Base-by-base conservation (phyloP, 2,329 filamentous ascomycete genomes). In the Colletotrichum paranaense region DNA sequence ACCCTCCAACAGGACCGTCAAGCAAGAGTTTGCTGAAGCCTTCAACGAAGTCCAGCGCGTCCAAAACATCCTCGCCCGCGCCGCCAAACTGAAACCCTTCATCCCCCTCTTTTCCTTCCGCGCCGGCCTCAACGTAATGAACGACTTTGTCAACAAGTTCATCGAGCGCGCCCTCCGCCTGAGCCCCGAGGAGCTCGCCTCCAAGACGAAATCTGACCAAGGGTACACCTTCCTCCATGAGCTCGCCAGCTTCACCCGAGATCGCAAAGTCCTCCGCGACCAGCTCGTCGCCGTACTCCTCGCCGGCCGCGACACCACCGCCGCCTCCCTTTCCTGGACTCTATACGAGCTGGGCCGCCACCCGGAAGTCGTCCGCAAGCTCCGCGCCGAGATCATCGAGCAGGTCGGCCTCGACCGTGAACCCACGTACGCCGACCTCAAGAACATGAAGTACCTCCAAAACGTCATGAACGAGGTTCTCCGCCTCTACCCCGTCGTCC, bases 151-250 rank as follows among this genome's bases (percentile, higher is more conserved):
- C 66, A 90, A 93, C 80, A 88, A 88, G 9, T 97, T 93, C 82
- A 95, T 98, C 79, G 91, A 95, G 65, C 88, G 89, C 12, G 90
- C 94, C 0, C 88, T 97, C 7, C 86, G 86, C 5, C 88, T 97
- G 42, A 90, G 89, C 2, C 88, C 90, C 0, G 90, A 91, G 38
- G 94, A 98, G 81, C 89, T 97, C 1, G 90, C 92, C 62, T 88
- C 91, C 74, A 94, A 93, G 83, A 89, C 89, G 68, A 95, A 94
- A 79, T 90, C 90, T 9, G 93, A 94, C 79, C 85, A 88, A 75
- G 89, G 88, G 59, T 95, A 97, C 82, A 97, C 93, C 1, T 97
- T 98, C 84, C 88, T 98, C 24, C 93, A 98, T 82, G 93, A 94
- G 35, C 89, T 98, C 2, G 94, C 95, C 57, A 88, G 88, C 52